Percentiles rank a stretch among this genome's conserved stretches.
These are phyloP conservation scores for Saccharomyces hybrid DNA, from an alignment of 1,139 yeast species.

Conservation along the genomic window DNA sequence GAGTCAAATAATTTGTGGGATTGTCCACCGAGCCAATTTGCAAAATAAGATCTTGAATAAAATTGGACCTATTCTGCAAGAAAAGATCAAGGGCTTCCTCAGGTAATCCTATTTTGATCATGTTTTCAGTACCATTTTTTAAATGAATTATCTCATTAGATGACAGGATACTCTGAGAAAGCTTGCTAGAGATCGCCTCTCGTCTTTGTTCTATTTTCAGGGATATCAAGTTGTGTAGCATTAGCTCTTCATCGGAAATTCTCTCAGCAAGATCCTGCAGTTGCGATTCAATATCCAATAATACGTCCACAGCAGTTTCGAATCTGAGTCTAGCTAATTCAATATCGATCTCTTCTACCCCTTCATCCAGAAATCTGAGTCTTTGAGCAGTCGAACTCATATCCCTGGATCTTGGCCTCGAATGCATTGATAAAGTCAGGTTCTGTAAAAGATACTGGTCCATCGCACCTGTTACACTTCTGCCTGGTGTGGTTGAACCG, in stretches of 20 bases:
- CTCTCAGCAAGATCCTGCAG: conserved; percentile 12
- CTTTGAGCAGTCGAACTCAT: conserved; percentile 14
- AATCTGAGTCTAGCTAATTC: conserved; percentile 25
- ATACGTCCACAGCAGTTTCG: conserved; percentile 20
- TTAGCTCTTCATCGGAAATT: conserved; percentile 33
- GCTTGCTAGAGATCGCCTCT: conserved; percentile 23
- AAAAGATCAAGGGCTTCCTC: conserved; percentile 44
- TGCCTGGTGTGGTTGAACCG: background rate
- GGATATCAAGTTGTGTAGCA: conserved; percentile 37
- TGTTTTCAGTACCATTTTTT: conserved; percentile 33
- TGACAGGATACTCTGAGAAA: conserved; percentile 31
- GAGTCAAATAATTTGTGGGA: conserved; percentile 46
- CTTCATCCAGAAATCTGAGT: conserved; percentile 22
- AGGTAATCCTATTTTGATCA: conserved; percentile 38
- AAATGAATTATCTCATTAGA: conserved; percentile 30
- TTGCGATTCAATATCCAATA: conserved; percentile 18
- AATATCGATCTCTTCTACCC: conserved; percentile 29
- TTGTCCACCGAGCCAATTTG: conserved; percentile 50
- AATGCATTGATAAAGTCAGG: conserved; percentile 28
- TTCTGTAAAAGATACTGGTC: conserved; percentile 23
- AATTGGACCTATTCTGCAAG: conserved; percentile 41
- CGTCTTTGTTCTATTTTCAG: conserved; percentile 38
- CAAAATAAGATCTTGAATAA: conserved; percentile 40
- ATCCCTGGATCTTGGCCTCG: conserved; percentile 20
- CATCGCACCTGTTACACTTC: conserved; percentile 7